These are phyloP conservation scores for Leishmania major DNA, from an alignment of 208 protist genomes.

Conservation along the genomic window DNA sequence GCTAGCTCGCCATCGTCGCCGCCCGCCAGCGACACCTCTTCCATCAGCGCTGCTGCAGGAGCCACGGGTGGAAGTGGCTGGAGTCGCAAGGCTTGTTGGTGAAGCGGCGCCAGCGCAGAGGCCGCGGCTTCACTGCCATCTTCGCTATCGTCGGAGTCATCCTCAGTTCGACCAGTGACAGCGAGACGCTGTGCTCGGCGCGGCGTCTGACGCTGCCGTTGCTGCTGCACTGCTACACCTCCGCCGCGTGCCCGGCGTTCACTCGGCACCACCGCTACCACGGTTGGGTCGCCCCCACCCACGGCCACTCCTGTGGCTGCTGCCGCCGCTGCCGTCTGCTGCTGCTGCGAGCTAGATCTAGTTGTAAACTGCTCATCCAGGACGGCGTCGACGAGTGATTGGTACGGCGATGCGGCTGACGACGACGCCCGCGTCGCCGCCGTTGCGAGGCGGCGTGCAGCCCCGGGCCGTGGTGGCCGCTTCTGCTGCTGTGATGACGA, in stretches of 20 bases:
- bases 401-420: conserved; percentile 5
- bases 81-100: conserved; percentile 8
- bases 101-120: neutral
- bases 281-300: neutral
- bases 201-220: neutral
- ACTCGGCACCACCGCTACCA: neutral
- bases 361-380: conserved; percentile 4
- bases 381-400: conserved; percentile 9
- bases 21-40: neutral
- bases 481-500: neutral
- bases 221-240: neutral
- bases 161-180: neutral
- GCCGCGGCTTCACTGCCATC: neutral
- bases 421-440: neutral
- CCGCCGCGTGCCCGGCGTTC: neutral
- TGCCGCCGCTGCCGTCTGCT: neutral
- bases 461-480: neutral
- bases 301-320: neutral
- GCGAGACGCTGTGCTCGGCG: neutral
- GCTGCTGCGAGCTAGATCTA: neutral
- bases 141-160: neutral
- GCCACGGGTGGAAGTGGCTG: conserved; percentile 7
- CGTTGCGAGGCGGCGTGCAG: neutral
- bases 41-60: neutral
- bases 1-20: neutral